Conservation (phyloP, 768 basidiomycete species). For the Collybia sordida region DNA sequence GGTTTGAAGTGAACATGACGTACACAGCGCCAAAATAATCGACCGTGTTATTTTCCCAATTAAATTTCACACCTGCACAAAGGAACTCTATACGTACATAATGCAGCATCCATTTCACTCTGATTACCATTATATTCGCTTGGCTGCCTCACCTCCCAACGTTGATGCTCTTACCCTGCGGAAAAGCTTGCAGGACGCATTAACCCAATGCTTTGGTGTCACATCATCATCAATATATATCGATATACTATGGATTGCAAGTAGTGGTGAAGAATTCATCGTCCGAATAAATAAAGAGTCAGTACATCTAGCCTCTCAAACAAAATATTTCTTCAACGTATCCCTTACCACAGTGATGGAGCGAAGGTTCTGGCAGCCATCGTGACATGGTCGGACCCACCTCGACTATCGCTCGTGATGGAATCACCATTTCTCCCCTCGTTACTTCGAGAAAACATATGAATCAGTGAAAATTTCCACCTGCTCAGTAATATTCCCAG, state of each 20-base stretch:
- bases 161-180: conserved; percentile 46
- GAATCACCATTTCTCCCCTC: conserved; percentile 44
- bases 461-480: no score
- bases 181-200: conserved; percentile 54
- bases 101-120: conserved; percentile 22
- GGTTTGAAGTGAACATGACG: no score
- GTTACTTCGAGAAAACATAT: conserved; percentile 10
- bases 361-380: conserved; percentile 33
- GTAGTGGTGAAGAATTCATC: conserved; percentile 37
- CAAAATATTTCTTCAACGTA: not conserved
- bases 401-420: conserved; percentile 32
- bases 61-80: no score
- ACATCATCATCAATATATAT: conserved; percentile 51
- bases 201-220: conserved; percentile 55
- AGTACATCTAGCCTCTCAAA: conserved; percentile 7
- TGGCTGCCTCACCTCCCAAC: conserved; percentile 37
- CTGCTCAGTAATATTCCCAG: no score
- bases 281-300: conserved; percentile 42
- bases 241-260: conserved; percentile 57
- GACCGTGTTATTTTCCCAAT: no score
- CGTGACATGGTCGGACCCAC: conserved; percentile 26
- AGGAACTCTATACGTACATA: not conserved
- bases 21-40: no score
- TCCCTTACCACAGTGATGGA: conserved; percentile 27
- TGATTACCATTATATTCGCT: conserved; percentile 45